Conservation (phyloP, 345 rosid species). For the Odontarrhena argentea region DNA sequence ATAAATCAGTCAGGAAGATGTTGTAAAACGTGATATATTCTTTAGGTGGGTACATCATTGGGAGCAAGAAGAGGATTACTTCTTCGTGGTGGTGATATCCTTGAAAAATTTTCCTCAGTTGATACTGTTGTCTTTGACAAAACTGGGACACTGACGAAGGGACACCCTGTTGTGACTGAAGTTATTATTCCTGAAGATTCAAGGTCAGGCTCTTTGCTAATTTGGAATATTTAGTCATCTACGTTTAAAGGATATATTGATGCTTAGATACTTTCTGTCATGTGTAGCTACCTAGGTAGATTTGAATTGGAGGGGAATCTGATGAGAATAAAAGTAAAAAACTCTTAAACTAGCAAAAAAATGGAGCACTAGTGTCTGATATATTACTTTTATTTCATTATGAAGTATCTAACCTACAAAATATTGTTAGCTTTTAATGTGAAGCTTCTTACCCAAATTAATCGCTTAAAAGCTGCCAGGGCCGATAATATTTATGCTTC, state of each 20-base stretch:
- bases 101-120: slow-evolving; percentile 89
- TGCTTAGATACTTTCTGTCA: neutral
- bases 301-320: neutral
- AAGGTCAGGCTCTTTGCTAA: slow-evolving; percentile 55
- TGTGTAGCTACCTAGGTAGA: neutral
- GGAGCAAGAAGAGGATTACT: slow-evolving; percentile 96
- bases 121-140: slow-evolving; percentile 84
- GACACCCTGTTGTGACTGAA: slow-evolving; percentile 84
- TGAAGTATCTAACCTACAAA: slow-evolving; percentile 12
- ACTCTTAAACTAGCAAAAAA: neutral
- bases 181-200: slow-evolving; percentile 53
- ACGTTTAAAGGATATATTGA: slow-evolving; percentile 5
- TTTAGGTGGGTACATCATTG: slow-evolving; percentile 86
- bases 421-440: neutral
- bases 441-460: slow-evolving; percentile 11
- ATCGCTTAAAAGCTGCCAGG: neutral
- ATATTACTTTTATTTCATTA: neutral
- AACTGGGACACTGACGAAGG: slow-evolving; percentile 91
- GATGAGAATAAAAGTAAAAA: neutral
- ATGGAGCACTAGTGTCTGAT: neutral
- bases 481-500: neutral
- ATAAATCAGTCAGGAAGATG: slow-evolving; percentile 26
- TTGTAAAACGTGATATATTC: slow-evolving; percentile 24
- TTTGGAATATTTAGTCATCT: slow-evolving; percentile 1
- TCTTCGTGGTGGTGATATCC: slow-evolving; percentile 85